Evolutionary conservation across 2,329 filamentous ascomycete species (phyloP).

Genomic region (Arachnomyces sp.): DNA sequence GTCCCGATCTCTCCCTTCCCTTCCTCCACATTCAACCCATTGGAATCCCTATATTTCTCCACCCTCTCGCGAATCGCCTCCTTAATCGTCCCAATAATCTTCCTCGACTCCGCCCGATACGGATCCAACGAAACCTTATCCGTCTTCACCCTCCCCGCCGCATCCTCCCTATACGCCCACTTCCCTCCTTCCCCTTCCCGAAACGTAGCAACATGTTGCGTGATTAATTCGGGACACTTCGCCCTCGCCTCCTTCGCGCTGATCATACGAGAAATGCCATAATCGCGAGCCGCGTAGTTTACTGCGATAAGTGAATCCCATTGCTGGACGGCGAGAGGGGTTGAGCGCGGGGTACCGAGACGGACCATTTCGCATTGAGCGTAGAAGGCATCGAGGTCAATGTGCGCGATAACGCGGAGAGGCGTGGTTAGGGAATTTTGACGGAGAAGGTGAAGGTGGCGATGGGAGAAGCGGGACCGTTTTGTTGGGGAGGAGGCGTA

Average conservation of each 20-base stretch:
- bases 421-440: slow-evolving; percentile 65
- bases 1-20: slow-evolving; percentile 14
- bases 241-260: slow-evolving; percentile 75
- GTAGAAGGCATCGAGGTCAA: slow-evolving; percentile 97
- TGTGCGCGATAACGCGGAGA: slow-evolving; percentile 78
- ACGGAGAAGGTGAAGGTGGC: slow-evolving; percentile 69
- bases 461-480: slow-evolving; percentile 72
- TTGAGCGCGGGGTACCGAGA: slow-evolving; percentile 63
- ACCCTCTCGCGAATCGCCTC: slow-evolving; percentile 53
- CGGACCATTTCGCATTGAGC: slow-evolving; percentile 93
- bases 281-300: slow-evolving; percentile 84
- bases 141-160: slow-evolving; percentile 68
- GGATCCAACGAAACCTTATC: slow-evolving; percentile 94
- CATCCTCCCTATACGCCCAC: slow-evolving; percentile 85
- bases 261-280: slow-evolving; percentile 72
- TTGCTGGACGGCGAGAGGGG: slow-evolving; percentile 87
- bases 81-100: slow-evolving; percentile 73
- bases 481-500: slow-evolving; percentile 20
- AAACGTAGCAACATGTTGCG: slow-evolving; percentile 93
- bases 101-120: slow-evolving; percentile 76
- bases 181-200: slow-evolving; percentile 74
- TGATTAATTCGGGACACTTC: slow-evolving; percentile 72
- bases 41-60: slow-evolving; percentile 5
- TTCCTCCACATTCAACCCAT: slow-evolving; percentile 5
- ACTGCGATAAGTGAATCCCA: slow-evolving; percentile 93